Evolutionary conservation across 164 flowering plant species (phyloP), one percentile per base, ranked within the genome.

Genomic region (Akebia trifoliata): DNA sequence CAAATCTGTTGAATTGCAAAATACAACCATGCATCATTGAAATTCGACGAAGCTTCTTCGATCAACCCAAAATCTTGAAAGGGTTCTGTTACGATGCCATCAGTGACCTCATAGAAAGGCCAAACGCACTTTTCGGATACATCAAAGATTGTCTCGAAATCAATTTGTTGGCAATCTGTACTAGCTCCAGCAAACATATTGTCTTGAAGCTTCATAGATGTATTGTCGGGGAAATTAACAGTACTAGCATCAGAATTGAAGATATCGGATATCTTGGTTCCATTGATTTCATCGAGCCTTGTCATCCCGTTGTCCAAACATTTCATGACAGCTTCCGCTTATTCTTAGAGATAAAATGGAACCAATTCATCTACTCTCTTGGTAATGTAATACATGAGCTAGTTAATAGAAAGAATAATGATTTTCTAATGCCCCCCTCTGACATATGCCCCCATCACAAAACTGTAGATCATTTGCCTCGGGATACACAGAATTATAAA

Each of bases 11-110:
- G 54, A 30, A 50, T 50, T 50, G 35, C 54, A 30, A 29, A 50
- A 50, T 50, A 29, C 3, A 50, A 50, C 35, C 20, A 50, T 17
- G 54, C 31, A 50, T 50, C 54, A 50, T 50, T 50, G 10, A 22
- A 50, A 50, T 50, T 50, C 54, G 15, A 21, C 17, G 18, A 10
- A 29, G 54, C 29, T 50, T 50, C 54, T 17, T 50, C 54, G 10
- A 18, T n/a, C 37, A 50, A 0, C 54, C 29, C 54, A 30, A 15
- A 18, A 50, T 6, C 1, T 28, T 29, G n/a, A 17, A 29, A 32
- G 8, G 54, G 10, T 6, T 18, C 32, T 30, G 31, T 32, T 30
- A 9, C 28, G 2, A 4, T 30, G 22, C 29, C 30, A 12, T 50
- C 30, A 17, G n/a, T 32, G 22, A 50, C 37, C 36, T 50, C 54